A percentile compares a stretch with the other conserved stretches of the same genome.
These are phyloP conservation scores for Ustilago hordei DNA, from an alignment of 1,284 basidiomycete species.

Conservation along the genomic window DNA sequence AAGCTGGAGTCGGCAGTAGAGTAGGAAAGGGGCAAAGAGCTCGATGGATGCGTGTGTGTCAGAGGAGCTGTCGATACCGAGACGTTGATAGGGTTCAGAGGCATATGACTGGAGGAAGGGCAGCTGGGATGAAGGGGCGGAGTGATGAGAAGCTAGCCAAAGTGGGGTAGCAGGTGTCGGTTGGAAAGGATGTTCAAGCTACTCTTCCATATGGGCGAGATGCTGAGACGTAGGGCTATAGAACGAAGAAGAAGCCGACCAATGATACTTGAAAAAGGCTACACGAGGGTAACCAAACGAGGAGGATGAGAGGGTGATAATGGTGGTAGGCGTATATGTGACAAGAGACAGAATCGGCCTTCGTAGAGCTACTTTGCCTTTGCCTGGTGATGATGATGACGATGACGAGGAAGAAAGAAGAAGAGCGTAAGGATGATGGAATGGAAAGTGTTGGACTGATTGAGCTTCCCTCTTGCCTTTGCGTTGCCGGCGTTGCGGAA, in stretches of 20 bases:
- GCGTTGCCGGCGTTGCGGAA: neutral
- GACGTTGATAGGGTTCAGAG: slow-evolving; percentile 21
- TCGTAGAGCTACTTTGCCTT: neutral
- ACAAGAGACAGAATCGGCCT: neutral
- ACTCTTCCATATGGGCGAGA: neutral
- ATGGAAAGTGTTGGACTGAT: slow-evolving; percentile 2
- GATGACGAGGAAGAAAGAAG: neutral
- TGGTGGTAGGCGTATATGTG: too few relatives aligned
- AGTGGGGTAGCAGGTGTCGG: neutral
- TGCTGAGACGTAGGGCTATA: neutral
- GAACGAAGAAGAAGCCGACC: too few relatives aligned
- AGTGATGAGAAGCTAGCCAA: neutral
- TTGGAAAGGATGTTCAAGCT: neutral
- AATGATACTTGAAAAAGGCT: too few relatives aligned
- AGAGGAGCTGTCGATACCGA: slow-evolving; percentile 16
- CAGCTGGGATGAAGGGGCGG: neutral
- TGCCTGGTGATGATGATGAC: neutral
- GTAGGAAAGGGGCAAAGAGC: slow-evolving; percentile 10
- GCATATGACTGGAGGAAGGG: slow-evolving; percentile 23
- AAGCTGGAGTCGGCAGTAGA: slow-evolving; percentile 8
- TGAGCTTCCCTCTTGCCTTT: neutral
- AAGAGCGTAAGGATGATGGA: neutral
- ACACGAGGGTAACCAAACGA: too few relatives aligned
- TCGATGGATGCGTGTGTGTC: slow-evolving; percentile 22
- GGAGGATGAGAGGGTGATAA: too few relatives aligned